phyloP scores from a whole-genome alignment of 2,329 filamentous ascomycete genomes.

The Nigrospora sphaerica region DNA sequence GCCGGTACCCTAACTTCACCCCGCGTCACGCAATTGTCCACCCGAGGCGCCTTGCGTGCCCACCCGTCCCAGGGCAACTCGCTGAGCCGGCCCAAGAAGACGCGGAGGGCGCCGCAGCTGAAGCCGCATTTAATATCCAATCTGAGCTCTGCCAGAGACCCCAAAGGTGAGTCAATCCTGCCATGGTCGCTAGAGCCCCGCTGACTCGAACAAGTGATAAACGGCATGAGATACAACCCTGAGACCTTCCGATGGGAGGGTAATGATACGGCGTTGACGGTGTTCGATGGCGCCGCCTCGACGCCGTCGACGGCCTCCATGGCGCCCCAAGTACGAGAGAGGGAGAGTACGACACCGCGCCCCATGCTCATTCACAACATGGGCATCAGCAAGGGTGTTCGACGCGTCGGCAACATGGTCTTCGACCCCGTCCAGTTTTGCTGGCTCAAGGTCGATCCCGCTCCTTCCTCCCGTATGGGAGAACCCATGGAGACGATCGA shows the following conservation, averaged over 20 bases:
- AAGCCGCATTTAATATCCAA: slow-evolving; percentile 90
- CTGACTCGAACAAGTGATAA: slow-evolving; percentile 43
- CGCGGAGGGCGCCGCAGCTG: slow-evolving; percentile 47
- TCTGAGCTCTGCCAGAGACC: slow-evolving; percentile 64
- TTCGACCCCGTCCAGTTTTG: slow-evolving; percentile 97
- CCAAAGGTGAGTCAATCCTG: slow-evolving; percentile 59
- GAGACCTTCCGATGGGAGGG: slow-evolving; percentile 86
- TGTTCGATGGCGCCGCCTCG: slow-evolving; percentile 63
- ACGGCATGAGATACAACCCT: slow-evolving; percentile 96
- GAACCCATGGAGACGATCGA: slow-evolving; percentile 61
- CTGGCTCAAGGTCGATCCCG: slow-evolving; percentile 73
- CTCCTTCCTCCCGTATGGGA: slow-evolving; percentile 38
- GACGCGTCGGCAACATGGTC: slow-evolving; percentile 96
- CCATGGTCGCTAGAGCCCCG: background rate
- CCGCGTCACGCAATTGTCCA: slow-evolving; percentile 45
- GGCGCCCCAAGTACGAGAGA: slow-evolving; percentile 40
- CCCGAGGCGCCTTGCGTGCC: slow-evolving; percentile 36
- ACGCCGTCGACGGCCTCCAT: slow-evolving; percentile 46
- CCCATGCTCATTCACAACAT: slow-evolving; percentile 89
- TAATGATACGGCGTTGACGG: slow-evolving; percentile 77
- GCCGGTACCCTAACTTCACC: slow-evolving; percentile 36
- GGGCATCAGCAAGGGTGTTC: slow-evolving; percentile 74
- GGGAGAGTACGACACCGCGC: slow-evolving; percentile 52
- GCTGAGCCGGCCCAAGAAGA: slow-evolving; percentile 46
- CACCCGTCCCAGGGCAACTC: slow-evolving; percentile 28